These are phyloP conservation scores for Microdochium nivale DNA, from an alignment of 2,329 filamentous ascomycete genomes.

Conservation along the genomic window DNA sequence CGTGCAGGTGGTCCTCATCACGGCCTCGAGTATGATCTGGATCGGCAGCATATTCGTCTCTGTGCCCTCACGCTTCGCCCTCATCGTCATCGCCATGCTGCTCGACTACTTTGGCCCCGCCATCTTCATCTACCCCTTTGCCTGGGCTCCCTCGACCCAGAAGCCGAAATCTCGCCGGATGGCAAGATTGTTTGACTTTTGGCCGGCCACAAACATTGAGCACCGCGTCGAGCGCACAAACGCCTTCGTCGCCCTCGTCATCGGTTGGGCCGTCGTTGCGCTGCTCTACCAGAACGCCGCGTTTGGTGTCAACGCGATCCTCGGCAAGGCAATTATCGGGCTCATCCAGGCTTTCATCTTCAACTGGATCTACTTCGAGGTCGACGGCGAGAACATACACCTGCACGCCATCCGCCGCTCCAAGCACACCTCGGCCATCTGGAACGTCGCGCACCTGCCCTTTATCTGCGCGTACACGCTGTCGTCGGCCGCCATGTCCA, in stretches of 20 bases:
- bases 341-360: slow-evolving; percentile 49
- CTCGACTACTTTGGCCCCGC: slow-evolving; percentile 42
- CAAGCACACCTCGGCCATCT: slow-evolving; percentile 37
- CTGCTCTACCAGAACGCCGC: slow-evolving; percentile 49
- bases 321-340: slow-evolving; percentile 53
- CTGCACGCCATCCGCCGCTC: slow-evolving; percentile 52
- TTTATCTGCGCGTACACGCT: slow-evolving; percentile 58
- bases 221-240: slow-evolving; percentile 56
- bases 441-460: slow-evolving; percentile 48
- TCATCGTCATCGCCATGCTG: slow-evolving; percentile 47
- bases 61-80: slow-evolving; percentile 42
- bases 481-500: slow-evolving; percentile 46
- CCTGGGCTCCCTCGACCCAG: slow-evolving; percentile 14
- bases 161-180: slow-evolving; percentile 16
- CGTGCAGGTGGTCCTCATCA: slow-evolving; percentile 29
- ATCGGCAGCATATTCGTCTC: slow-evolving; percentile 49
- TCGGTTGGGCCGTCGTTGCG: slow-evolving; percentile 55
- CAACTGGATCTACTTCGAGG: slow-evolving; percentile 58
- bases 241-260: slow-evolving; percentile 55
- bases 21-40: slow-evolving; percentile 46
- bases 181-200: slow-evolving; percentile 43
- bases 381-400: slow-evolving; percentile 47
- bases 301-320: slow-evolving; percentile 47
- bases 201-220: slow-evolving; percentile 56
- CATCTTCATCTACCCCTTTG: slow-evolving; percentile 31